A percentile compares a stretch with the other conserved stretches of the same genome.
Conservation (phyloP, 2,329 filamentous ascomycete genomes). For the Fusarium staphyleae region DNA sequence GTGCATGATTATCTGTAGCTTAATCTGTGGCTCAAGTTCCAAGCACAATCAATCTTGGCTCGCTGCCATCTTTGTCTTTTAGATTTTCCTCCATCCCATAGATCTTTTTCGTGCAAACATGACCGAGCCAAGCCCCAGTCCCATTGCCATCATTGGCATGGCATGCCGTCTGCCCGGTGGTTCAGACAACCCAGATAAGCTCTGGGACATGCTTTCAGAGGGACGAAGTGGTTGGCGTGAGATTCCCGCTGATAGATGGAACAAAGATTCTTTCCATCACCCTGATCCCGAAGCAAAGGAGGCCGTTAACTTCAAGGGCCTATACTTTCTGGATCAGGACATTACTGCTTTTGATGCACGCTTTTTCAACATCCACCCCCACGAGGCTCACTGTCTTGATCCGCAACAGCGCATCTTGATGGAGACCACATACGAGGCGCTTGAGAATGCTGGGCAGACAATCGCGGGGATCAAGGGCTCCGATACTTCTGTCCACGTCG, state of each 20-base stretch:
- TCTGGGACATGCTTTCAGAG: constrained; percentile 41
- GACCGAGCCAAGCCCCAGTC: constrained; percentile 12
- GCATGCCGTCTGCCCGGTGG: constrained; percentile 42
- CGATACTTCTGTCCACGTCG: constrained; percentile 45
- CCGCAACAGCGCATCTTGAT: constrained; percentile 45
- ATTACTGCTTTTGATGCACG: constrained; percentile 31
- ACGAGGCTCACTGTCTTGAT: constrained; percentile 46
- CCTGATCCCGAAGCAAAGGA: constrained; percentile 30
- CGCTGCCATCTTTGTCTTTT: neutral
- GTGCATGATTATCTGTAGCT: neutral
- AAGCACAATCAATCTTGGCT: neutral
- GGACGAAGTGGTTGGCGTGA: constrained; percentile 28
- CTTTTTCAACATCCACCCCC: constrained; percentile 45
- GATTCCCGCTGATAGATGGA: constrained; percentile 38
- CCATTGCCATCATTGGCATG: constrained; percentile 44
- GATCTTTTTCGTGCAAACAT: constrained; percentile 1
- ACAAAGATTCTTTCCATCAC: constrained; percentile 35
- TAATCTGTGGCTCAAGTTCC: neutral
- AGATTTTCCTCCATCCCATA: neutral
- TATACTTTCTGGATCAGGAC: constrained; percentile 27
- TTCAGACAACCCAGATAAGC: constrained; percentile 34
- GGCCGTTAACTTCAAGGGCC: constrained; percentile 19
- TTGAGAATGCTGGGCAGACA: constrained; percentile 45
- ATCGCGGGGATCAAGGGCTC: constrained; percentile 39
- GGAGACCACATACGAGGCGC: constrained; percentile 46